Evolutionary conservation across 2,329 filamentous ascomycete species (phyloP), one percentile per base, ranked within the genome.

Genomic region (Ophiocordyceps australis): DNA sequence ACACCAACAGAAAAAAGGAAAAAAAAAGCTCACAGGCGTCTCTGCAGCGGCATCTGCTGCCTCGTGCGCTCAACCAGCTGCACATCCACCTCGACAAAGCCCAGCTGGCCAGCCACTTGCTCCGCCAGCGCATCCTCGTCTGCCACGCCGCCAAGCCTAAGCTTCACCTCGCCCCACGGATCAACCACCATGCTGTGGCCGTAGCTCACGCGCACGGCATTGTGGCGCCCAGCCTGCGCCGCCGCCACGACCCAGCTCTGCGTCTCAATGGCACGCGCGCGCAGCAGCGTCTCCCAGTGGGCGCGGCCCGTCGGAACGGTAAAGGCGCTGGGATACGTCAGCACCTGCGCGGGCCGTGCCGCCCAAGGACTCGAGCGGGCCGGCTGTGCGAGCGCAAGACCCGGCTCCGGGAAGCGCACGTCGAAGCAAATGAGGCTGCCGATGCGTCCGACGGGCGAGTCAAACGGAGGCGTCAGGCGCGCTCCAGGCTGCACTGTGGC

Each of bases 361-460:
- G 25, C 35, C 44, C 43, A 57, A 5, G 34, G 29, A 22, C 40
- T 50, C 9, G 21, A 21, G 5, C 43, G 28, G 2, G 40, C 39
- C 0, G 52, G 52, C 28, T 54, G 52, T 6, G 68, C 65, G 12
- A 92, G 60, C 2, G 69, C 61, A 8, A 89, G 48, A 0, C 70
- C 66, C 7, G 77, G 65, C 43, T 92, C 81, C 0, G 82, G 69
- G 43, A 89, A 92, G 2, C 83, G 70, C 33, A 94, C 52, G 52
- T 94, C 86, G 47, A 94, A 94, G 54, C 86, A 94, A 33, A 94
- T 91, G 28, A 77, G 62, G 32, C 76, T 60, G 13, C 82, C 86
- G 13, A 94, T 61, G 19, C 68, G 70, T 10, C 85, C 85, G 9
- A 92, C 45, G 1, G 68, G 52, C 0, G 74, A 79, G n/a, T 67